Evolutionary conservation across 163 green algal genomes (phyloP).

Genomic region (Coccomyxa subellipsoidea): DNA sequence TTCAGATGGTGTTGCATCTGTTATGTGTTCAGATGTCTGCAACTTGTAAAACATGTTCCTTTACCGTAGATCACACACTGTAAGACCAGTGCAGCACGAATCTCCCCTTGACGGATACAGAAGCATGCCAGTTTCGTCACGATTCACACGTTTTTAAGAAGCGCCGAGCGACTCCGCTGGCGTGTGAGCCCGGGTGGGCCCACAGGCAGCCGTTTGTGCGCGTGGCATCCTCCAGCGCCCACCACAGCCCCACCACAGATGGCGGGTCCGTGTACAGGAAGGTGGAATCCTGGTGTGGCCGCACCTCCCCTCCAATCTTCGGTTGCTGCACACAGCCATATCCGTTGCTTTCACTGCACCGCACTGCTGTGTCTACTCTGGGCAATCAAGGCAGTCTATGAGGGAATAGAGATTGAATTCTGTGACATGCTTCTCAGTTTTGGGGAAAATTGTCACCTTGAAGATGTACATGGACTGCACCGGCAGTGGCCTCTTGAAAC

Average conservation of each 20-base stretch:
- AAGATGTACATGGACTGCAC: conserved; percentile 96
- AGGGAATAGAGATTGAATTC: no score
- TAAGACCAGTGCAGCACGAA: no score
- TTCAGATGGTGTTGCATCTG: no score
- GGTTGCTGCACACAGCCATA: conserved; percentile 36
- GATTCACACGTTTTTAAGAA: not conserved
- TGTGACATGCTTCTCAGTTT: no score
- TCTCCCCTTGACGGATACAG: no score
- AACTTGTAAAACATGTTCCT: no score
- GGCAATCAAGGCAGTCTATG: no score
- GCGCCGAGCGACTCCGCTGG: not conserved
- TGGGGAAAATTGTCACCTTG: conserved; percentile 56
- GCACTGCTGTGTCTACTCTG: no score
- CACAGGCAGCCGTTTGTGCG: conserved; percentile 76
- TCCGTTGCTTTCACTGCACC: not conserved
- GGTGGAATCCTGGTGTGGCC: conserved; percentile 89
- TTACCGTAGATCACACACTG: no score
- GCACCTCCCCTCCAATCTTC: conserved; percentile 72
- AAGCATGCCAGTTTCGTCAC: no score
- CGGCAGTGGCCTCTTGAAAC: conserved; percentile 71
- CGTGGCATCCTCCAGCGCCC: conserved; percentile 90
- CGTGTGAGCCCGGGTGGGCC: conserved; percentile 44
- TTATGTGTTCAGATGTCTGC: no score
- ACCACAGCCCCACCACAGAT: conserved; percentile 87
- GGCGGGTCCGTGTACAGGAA: conserved; percentile 90